Base-by-base conservation (phyloP, 371 early-diverging fungal genomes). In the Gilbertella persicaria region DNA sequence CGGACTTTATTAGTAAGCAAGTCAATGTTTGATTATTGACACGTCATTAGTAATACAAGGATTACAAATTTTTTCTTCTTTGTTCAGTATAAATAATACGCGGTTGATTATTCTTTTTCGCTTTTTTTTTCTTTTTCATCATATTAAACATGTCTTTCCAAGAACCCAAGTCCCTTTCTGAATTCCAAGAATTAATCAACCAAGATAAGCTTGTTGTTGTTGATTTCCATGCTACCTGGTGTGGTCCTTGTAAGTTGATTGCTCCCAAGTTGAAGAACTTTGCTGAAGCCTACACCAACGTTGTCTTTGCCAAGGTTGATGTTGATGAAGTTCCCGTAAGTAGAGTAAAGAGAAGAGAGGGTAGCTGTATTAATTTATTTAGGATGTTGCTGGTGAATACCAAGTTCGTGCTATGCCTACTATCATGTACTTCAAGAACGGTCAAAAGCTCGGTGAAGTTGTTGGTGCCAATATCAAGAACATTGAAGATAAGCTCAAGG, bases 381-480 rank as follows among this genome's bases (percentile, higher is more conserved):
- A 80, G 73, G 92, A 90, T n/a, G 78, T 94, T 61, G 86, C 92
- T 42, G 69, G 74, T 42, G 60, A 67, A 13, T 82, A 78, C 37
- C 72, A 73, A 8, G 76, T 97, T 66, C 80, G 80, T 24, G 92
- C 96, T 55, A 95, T 96, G 96, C 97, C 97, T 42, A 94, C 96
- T 30, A 89, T 97, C 81, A 78, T 84, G 62, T 75, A 88, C 75
- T 90, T 83, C 82, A 71, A 84, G 66, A 57, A 84, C 16, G 93
- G 94, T 46, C 33, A 72, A n/a, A 80, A 86, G 78, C 62, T 88
- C 33, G 82, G 64, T 29, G 87, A 91, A 63, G 69, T 93, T 17
- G 70, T 88, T 41, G 94, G 94, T 43, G 91, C 92, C 47, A 81
- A 85, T 62, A 8, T 50, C 46, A 40, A 50, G 48, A 61, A 47